phyloP scores from a whole-genome alignment of 164 flowering plant genomes.

The Vitis rupestris region DNA sequence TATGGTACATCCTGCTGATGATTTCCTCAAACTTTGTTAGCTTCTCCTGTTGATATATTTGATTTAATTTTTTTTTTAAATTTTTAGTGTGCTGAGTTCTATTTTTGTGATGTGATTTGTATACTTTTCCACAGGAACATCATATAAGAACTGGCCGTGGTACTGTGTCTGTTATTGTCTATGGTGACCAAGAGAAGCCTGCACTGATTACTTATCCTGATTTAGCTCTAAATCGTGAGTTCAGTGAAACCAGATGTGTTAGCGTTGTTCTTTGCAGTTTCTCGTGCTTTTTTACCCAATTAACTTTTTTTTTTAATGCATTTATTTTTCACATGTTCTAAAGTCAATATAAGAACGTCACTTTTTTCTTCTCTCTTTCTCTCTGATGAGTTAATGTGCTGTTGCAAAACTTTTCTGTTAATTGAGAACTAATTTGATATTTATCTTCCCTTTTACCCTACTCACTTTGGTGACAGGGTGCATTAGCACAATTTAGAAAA shows the following conservation, averaged over 20 bases:
- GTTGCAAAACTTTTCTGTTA: too few relatives aligned
- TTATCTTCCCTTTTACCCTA: too few relatives aligned
- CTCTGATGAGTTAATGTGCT: too few relatives aligned
- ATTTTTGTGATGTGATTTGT: not conserved
- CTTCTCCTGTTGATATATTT: not conserved
- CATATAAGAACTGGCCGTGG: conserved; percentile 65
- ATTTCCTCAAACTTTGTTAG: not conserved
- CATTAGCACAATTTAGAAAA: too few relatives aligned
- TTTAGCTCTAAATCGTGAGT: conserved; percentile 87
- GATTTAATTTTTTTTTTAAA: not conserved
- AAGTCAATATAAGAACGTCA: too few relatives aligned
- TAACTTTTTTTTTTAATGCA: too few relatives aligned
- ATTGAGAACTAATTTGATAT: too few relatives aligned
- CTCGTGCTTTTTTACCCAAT: not conserved
- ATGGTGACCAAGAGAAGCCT: conserved; percentile 89
- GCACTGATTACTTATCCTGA: conserved; percentile 92
- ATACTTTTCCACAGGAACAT: conserved; percentile 57
- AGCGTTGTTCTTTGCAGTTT: not conserved
- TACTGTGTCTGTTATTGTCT: conserved; percentile 72
- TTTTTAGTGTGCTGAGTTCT: not conserved
- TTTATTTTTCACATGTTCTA: too few relatives aligned
- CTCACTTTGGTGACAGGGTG: too few relatives aligned
- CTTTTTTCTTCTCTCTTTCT: too few relatives aligned
- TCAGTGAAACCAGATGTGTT: not conserved
- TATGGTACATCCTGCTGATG: conserved; percentile 3